Conservation (phyloP, 2,329 filamentous ascomycete genomes). For the Gliomastix tumulicola region DNA sequence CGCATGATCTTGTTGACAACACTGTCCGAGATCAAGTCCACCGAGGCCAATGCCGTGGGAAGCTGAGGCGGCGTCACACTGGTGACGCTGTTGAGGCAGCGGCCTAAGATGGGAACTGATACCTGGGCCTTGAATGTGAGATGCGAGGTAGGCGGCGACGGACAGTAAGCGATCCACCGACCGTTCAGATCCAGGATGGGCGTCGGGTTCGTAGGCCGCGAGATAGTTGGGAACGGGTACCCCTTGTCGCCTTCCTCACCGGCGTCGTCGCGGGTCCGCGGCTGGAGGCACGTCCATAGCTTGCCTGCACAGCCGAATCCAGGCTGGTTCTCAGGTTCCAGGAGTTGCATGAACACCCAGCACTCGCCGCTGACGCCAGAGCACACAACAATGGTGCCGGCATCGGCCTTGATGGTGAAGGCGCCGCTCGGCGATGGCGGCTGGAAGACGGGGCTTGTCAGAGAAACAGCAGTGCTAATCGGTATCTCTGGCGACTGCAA, state of each 20-base stretch:
- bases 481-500: conserved; percentile 61
- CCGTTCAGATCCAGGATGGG: conserved; percentile 64
- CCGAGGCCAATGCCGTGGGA: conserved; percentile 57
- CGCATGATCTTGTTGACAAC: conserved; percentile 71
- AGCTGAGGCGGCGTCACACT: conserved; percentile 63
- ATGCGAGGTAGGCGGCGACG: conserved; percentile 63
- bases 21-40: conserved; percentile 67
- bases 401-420: conserved; percentile 66
- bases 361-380: conserved; percentile 84
- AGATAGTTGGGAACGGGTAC: conserved; percentile 24
- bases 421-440: conserved; percentile 66
- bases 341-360: conserved; percentile 61
- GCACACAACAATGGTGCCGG: conserved; percentile 63
- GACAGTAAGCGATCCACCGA: conserved; percentile 73
- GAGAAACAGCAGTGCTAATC: conserved; percentile 44
- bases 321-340: conserved; percentile 31
- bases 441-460: conserved; percentile 57
- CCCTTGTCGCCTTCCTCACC: conserved; percentile 36
- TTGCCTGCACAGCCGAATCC: conserved; percentile 71
- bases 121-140: conserved; percentile 63
- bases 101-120: conserved; percentile 45
- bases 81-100: conserved; percentile 48
- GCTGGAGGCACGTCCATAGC: conserved; percentile 82
- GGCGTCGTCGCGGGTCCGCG: conserved; percentile 40
- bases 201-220: conserved; percentile 41